A percentile compares a stretch with the other conserved stretches of the same genome.
Conservation (phyloP, 23 red algal genomes). For the Gracilaria vermiculophylla region DNA sequence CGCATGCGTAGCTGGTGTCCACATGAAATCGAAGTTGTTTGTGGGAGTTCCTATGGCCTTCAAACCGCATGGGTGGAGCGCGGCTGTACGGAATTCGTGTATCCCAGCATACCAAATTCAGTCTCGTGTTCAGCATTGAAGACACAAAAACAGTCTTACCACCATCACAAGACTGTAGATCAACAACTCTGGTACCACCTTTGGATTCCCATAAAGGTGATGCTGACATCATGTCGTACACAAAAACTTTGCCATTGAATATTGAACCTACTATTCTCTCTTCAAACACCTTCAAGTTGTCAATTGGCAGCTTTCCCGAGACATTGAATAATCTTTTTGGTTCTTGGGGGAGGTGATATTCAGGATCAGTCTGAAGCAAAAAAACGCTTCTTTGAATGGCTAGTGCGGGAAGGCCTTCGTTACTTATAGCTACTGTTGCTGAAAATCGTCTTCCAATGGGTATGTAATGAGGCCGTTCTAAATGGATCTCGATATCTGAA, state of each 20-base stretch:
- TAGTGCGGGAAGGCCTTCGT: not conserved
- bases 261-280: not conserved
- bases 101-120: conserved; percentile 23
- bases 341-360: not conserved
- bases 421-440: not conserved
- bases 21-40: not conserved
- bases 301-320: not conserved
- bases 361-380: not conserved
- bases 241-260: not conserved
- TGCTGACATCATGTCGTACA: not conserved
- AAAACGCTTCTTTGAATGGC: not conserved
- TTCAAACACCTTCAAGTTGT: conserved; percentile 9
- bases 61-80: not conserved
- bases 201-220: not conserved
- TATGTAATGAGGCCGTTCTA: not conserved
- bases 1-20: conserved; percentile 15
- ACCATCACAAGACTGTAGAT: not conserved
- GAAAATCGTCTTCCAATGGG: not conserved
- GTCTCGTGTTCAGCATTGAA: not conserved
- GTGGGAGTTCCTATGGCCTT: conserved; percentile 20
- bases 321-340: not conserved
- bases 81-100: conserved; percentile 1
- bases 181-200: not conserved
- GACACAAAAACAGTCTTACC: not conserved
- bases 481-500: not conserved